A percentile compares a stretch with the other conserved stretches of the same genome.
Evolutionary conservation across 1,139 yeast species (phyloP).

Genomic region (Taphrina betulina): DNA sequence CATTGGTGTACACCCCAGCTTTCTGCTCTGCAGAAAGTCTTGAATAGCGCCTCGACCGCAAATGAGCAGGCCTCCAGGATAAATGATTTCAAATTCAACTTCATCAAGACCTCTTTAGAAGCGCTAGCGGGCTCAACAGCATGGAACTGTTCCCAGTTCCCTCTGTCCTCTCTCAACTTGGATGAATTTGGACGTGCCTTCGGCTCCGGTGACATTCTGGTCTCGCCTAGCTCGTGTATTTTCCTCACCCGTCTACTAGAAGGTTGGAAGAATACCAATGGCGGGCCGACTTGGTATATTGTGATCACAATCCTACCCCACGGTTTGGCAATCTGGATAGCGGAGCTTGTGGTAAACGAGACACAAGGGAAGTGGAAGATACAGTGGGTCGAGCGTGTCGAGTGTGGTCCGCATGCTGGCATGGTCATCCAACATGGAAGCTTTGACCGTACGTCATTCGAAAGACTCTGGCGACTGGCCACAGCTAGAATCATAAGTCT

Average conservation of each 20-base stretch:
- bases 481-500: slow-evolving; percentile 30
- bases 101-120: slow-evolving; percentile 18
- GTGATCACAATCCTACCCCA: slow-evolving; percentile 4
- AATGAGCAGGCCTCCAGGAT: slow-evolving; percentile 5
- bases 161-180: slow-evolving; percentile 14
- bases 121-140: slow-evolving; percentile 9
- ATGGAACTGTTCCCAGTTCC: slow-evolving; percentile 19
- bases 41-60: background rate
- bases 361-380: slow-evolving; percentile 4
- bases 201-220: slow-evolving; percentile 1
- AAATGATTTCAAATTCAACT: slow-evolving; percentile 15
- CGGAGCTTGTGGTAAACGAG: slow-evolving; percentile 9
- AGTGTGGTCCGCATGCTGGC: background rate
- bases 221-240: slow-evolving; percentile 14
- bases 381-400: slow-evolving; percentile 9
- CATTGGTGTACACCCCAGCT: too few relatives aligned
- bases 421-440: background rate
- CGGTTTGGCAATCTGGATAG: slow-evolving; percentile 1
- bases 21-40: background rate
- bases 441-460: slow-evolving; percentile 6
- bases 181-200: slow-evolving; percentile 32
- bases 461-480: slow-evolving; percentile 24
- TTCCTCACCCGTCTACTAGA: slow-evolving; percentile 25
- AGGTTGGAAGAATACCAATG: slow-evolving; percentile 27
- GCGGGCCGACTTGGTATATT: slow-evolving; percentile 28